Evolutionary conservation across 2,329 filamentous ascomycete species (phyloP), one percentile per base, ranked within the genome.

Genomic region (Pseudogymnoascus sp.): DNA sequence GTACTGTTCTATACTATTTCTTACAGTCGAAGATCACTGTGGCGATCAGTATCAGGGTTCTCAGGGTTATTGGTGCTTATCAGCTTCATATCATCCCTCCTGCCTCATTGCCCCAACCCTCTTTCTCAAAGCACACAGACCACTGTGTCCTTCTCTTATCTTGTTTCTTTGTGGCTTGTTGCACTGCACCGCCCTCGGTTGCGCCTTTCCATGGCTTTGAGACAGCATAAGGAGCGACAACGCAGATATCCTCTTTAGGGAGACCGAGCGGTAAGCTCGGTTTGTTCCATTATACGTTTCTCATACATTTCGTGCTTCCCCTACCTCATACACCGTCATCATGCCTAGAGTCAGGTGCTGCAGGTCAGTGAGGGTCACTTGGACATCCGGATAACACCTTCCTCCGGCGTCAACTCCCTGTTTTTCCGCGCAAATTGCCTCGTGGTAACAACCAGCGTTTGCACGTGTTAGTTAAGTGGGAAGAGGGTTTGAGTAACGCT

Each of bases 1-100:
- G 51, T 57, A 34, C 51, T 57, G n/a, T 57, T 57, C n/a, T 34
- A 34, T 57, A 57, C 51, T 57, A 18, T 57, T 57, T 26, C 26
- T 18, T 11, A 7, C 2, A 18, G 4, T 26, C n/a, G n/a, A 34
- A 34, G 47, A 57, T 57, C 29, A 18, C 51, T 57, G n/a, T 57
- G 51, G 29, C 29, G 29, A 57, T 57, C 51, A 21, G 14, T 57
- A 57, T 34, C 51, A 57, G 1, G n/a, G 26, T 34, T 57, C 4
- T 31, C 23, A 54, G 4, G 23, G 47, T 18, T 18, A n/a, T 8
- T 31, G n/a, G n/a, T 57, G 51, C 29, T 57, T 57, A 57, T 57
- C 51, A 57, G 26, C n/a, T 54, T 18, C 31, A 54, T 31, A 34
- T 57, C 51, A 21, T 57, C 26, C 29, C 51, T 57, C 26, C 29